A percentile compares a stretch with the other conserved stretches of the same genome.
These are phyloP conservation scores for Solanum medicagineum DNA, from an alignment of 257 asterid genomes.

Conservation along the genomic window DNA sequence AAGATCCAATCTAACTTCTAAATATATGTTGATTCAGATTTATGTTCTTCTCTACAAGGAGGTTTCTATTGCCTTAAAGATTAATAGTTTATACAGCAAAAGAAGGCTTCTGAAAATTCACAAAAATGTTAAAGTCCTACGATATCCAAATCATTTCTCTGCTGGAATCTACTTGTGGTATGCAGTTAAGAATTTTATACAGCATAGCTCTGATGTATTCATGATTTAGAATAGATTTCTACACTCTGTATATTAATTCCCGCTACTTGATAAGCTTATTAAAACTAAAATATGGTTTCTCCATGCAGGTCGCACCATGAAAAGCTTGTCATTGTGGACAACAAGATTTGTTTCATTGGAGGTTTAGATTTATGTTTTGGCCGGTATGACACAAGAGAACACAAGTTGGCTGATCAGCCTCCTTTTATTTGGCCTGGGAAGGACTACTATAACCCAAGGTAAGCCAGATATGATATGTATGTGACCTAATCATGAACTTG, in stretches of 20 bases:
- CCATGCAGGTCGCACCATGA: conserved; percentile 95
- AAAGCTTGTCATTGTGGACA: conserved; percentile 86
- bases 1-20: not conserved
- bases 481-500: not conserved
- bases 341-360: conserved; percentile 68
- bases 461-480: not conserved
- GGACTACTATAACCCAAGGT: conserved; percentile 98
- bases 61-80: conserved; percentile 84
- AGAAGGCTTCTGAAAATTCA: conserved; percentile 69
- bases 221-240: not conserved
- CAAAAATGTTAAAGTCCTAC: conserved; percentile 72
- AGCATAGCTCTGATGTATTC: not conserved
- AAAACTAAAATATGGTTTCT: not conserved
- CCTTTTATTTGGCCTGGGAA: conserved; percentile 80
- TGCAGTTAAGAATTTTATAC: conserved; percentile 1
- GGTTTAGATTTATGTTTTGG: conserved; percentile 96
- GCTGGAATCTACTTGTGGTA: conserved; percentile 81
- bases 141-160: conserved; percentile 80
- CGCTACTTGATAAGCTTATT: not conserved
- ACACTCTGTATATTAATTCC: not conserved
- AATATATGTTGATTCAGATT: conserved; percentile 44
- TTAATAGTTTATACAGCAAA: conserved; percentile 81
- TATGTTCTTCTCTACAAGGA: conserved; percentile 93
- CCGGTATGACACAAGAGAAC: conserved; percentile 78
- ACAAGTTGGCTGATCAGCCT: conserved; percentile 61